Conservation (phyloP, 2,329 filamentous ascomycete genomes). For the Penicillium corylophilum region DNA sequence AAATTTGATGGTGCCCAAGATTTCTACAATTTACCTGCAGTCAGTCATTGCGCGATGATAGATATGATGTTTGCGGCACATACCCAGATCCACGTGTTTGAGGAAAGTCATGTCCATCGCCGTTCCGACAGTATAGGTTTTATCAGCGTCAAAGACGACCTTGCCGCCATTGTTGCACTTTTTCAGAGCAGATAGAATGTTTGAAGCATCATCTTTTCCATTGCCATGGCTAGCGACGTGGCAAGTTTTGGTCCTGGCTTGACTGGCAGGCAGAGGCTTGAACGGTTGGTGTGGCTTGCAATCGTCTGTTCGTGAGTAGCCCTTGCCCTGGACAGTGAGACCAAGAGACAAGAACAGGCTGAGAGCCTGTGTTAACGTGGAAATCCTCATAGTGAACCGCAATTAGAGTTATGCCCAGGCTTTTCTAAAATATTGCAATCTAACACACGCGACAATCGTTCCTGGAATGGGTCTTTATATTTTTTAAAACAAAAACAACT, state of each 20-base stretch:
- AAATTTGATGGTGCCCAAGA: constrained; percentile 62
- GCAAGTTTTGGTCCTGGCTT: constrained; percentile 28
- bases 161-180: constrained; percentile 64
- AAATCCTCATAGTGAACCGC: constrained; percentile 26
- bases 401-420: background rate
- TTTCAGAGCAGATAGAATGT: constrained; percentile 57
- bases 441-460: background rate
- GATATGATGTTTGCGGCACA: constrained; percentile 7
- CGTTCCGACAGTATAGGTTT: constrained; percentile 62
- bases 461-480: background rate
- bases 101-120: constrained; percentile 66
- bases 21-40: constrained; percentile 44
- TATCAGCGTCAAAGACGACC: constrained; percentile 57
- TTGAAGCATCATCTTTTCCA: constrained; percentile 49
- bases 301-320: constrained; percentile 21
- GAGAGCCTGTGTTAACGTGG: constrained; percentile 22
- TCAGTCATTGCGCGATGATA: background rate
- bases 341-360: constrained; percentile 23
- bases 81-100: constrained; percentile 61
- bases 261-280: constrained; percentile 28
- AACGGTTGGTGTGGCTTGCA: constrained; percentile 32
- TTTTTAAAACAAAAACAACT: background rate
- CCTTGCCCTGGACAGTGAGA: constrained; percentile 12
- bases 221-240: constrained; percentile 29
- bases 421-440: too few species aligned